A percentile compares a stretch with the other conserved stretches of the same genome.
Conservation (phyloP, 192 early-diverging fungal species). For the Helicostylum pulchrum region DNA sequence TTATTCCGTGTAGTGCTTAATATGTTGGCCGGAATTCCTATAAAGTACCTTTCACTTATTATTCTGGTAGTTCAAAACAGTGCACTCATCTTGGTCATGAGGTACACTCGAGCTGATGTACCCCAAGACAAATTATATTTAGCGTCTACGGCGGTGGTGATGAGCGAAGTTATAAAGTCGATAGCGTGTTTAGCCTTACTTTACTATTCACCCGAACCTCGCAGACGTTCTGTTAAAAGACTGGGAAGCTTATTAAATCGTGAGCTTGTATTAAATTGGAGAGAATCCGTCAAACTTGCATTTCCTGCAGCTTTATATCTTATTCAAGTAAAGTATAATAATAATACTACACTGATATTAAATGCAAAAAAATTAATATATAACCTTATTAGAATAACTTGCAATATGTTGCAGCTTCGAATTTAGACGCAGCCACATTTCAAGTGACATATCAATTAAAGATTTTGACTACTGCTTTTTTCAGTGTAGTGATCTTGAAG, state of each 20-base stretch:
- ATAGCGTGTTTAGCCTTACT: constrained; percentile 50
- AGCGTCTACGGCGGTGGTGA: constrained; percentile 88
- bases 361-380: too few relatives aligned
- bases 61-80: constrained; percentile 90
- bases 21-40: constrained; percentile 45
- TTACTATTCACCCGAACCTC: constrained; percentile 7
- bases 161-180: constrained; percentile 83
- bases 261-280: constrained; percentile 37
- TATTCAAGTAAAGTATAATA: constrained; percentile 69
- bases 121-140: constrained; percentile 51
- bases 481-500: constrained; percentile 80
- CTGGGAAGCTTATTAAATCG: constrained; percentile 19
- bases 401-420: constrained; percentile 85
- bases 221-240: constrained; percentile 22
- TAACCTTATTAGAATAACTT: constrained; percentile 95
- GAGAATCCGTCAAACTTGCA: constrained; percentile 65
- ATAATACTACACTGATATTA: too few relatives aligned
- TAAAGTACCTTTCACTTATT: constrained; percentile 83
- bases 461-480: constrained; percentile 96
- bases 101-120: constrained; percentile 68
- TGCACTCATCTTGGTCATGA: constrained; percentile 82
- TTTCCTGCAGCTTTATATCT: constrained; percentile 92
- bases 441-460: constrained; percentile 99
- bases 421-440: constrained; percentile 93
- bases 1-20: too few relatives aligned